Evolutionary conservation across 306 rosid species (phyloP).

Genomic region (Begonia masoniana): DNA sequence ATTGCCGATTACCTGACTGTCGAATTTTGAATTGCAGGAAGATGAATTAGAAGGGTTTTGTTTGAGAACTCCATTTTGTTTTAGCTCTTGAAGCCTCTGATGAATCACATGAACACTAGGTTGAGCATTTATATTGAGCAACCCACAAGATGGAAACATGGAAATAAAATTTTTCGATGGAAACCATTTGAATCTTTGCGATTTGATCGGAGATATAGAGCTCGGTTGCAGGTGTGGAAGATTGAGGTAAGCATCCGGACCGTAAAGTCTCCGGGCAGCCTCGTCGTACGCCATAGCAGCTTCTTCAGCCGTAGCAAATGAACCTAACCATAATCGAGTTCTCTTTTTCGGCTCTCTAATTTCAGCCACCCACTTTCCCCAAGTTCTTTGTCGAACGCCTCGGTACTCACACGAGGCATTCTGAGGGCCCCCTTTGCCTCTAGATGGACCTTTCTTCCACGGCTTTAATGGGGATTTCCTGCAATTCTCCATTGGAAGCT

Average conservation of each 20-base stretch:
- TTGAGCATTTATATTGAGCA: slow-evolving; percentile 81
- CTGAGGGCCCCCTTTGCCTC: slow-evolving; percentile 96
- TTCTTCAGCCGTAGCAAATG: slow-evolving; percentile 89
- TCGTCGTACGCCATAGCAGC: slow-evolving; percentile 98
- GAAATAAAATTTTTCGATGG: slow-evolving; percentile 85
- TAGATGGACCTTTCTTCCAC: slow-evolving; percentile 93
- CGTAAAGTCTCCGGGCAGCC: slow-evolving; percentile 88
- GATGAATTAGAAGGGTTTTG: slow-evolving; percentile 29
- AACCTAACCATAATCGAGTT: slow-evolving; percentile 91
- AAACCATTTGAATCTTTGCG: slow-evolving; percentile 71
- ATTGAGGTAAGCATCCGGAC: slow-evolving; percentile 86
- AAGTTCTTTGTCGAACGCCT: slow-evolving; percentile 87
- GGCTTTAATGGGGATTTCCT: slow-evolving; percentile 67
- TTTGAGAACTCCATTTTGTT: slow-evolving; percentile 32
- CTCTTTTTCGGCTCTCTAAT: slow-evolving; percentile 95
- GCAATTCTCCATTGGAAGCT: slow-evolving; percentile 50
- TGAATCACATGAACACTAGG: slow-evolving; percentile 96
- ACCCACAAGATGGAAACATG: slow-evolving; percentile 66
- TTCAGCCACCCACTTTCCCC: slow-evolving; percentile 99
- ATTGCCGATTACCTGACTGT: slow-evolving; percentile 11
- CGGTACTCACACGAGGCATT: slow-evolving; percentile 80
- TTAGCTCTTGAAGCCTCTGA: slow-evolving; percentile 72
- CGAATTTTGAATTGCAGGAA: slow-evolving; percentile 28
- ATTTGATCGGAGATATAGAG: slow-evolving; percentile 20
- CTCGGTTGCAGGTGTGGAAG: slow-evolving; percentile 68